Evolutionary conservation across 352 stramenopile genomes (phyloP).

Genomic region (Pythium folliculosum): DNA sequence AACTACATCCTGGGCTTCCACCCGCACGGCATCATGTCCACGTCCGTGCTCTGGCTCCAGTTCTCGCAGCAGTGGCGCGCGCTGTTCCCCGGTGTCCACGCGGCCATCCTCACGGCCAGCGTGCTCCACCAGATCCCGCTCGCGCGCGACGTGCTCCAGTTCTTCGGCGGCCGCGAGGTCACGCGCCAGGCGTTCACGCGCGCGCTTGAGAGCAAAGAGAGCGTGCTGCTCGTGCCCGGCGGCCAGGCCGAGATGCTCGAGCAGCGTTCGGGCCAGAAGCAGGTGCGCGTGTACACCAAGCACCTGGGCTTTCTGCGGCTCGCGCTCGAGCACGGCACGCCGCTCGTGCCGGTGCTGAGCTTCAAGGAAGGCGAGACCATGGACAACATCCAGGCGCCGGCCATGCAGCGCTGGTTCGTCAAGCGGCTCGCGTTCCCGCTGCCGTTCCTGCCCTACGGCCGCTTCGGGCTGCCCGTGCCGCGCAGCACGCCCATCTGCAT

Average conservation of each 20-base stretch:
- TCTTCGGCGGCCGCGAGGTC: conserved; percentile 75
- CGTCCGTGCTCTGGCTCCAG: conserved; percentile 78
- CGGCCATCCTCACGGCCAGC: conserved; percentile 70
- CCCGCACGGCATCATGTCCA: conserved; percentile 78
- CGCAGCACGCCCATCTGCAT: conserved; percentile 62
- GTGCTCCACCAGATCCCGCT: conserved; percentile 83
- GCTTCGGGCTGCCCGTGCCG: conserved; percentile 64
- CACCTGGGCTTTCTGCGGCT: conserved; percentile 84
- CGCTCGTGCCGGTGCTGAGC: conserved; percentile 76
- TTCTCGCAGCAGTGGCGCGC: conserved; percentile 68
- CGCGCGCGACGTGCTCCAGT: conserved; percentile 73
- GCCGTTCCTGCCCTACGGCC: conserved; percentile 79
- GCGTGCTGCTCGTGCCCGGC: conserved; percentile 74
- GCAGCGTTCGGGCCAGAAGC: conserved; percentile 53
- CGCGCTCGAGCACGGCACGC: conserved; percentile 71
- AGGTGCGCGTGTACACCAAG: conserved; percentile 72
- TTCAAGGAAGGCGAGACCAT: conserved; percentile 84
- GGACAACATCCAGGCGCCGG: conserved; percentile 77
- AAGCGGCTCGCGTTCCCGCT: conserved; percentile 79
- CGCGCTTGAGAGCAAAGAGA: conserved; percentile 56
- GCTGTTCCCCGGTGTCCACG: conserved; percentile 68
- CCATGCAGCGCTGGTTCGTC: conserved; percentile 78
- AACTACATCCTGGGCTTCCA: conserved; percentile 82
- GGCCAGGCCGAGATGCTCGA: conserved; percentile 84
- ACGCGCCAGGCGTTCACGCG: conserved; percentile 57